A percentile compares a stretch with the other conserved stretches of the same genome.
phyloP scores from a whole-genome alignment of 768 basidiomycete genomes.

The Cantharellus cinnabarinus region DNA sequence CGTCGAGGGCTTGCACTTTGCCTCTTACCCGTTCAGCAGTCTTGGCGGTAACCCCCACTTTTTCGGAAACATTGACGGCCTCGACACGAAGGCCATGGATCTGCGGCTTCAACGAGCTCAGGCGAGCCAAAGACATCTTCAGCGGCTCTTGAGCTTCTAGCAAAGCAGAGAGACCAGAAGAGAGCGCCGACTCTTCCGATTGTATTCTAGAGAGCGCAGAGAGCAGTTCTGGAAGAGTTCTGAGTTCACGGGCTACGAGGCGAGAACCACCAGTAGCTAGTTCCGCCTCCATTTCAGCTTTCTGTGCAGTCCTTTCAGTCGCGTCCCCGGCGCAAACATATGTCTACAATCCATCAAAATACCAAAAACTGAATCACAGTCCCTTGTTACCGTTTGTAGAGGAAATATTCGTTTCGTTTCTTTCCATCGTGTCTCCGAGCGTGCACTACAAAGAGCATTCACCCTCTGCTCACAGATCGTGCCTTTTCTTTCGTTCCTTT shows the following conservation, averaged over 20 bases:
- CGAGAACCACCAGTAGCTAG: too few relatives aligned
- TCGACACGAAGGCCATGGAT: slow-evolving; percentile 44
- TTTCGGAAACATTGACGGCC: slow-evolving; percentile 30
- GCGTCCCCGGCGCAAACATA: too few relatives aligned
- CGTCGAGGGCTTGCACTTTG: slow-evolving; percentile 70
- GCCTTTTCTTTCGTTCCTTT: too few relatives aligned
- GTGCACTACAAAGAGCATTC: too few relatives aligned
- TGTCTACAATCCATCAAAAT: too few relatives aligned
- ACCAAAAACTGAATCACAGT: too few relatives aligned
- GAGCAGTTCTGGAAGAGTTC: slow-evolving; percentile 45
- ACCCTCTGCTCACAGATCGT: too few relatives aligned
- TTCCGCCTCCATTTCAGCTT: too few relatives aligned
- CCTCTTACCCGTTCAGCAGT: slow-evolving; percentile 84
- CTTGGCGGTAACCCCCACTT: slow-evolving; percentile 49
- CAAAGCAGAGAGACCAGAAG: slow-evolving; percentile 47
- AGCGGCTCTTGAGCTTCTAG: slow-evolving; percentile 52
- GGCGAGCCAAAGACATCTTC: slow-evolving; percentile 34
- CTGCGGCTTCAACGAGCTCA: slow-evolving; percentile 38
- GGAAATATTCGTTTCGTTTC: too few relatives aligned
- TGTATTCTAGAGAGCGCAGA: slow-evolving; percentile 50
- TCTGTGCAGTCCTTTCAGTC: too few relatives aligned
- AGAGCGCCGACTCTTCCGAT: slow-evolving; percentile 57
- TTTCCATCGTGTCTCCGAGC: too few relatives aligned
- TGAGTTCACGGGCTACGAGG: slow-evolving; percentile 20
- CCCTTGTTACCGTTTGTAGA: too few relatives aligned